phyloP scores from a whole-genome alignment of 2,329 filamentous ascomycete genomes.

The Sclerotinia subarctica region DNA sequence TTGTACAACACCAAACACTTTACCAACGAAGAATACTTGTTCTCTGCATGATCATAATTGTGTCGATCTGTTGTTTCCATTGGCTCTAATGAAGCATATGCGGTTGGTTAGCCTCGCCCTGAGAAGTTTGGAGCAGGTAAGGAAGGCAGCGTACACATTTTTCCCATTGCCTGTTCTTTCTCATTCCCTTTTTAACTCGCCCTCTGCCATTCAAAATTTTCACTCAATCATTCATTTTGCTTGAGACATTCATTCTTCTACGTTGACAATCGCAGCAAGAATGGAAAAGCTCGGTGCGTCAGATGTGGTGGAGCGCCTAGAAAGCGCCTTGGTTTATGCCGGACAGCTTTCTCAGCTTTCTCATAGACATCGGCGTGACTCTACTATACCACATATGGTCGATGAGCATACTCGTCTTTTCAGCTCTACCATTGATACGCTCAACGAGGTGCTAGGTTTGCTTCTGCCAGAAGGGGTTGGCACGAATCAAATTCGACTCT shows the following conservation, averaged over 20 bases:
- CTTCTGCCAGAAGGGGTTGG: slow-evolving; percentile 24
- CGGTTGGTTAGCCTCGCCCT: slow-evolving; percentile 12
- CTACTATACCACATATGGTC: slow-evolving; percentile 16
- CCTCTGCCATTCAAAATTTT: background rate
- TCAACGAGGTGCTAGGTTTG: slow-evolving; percentile 26
- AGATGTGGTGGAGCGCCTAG: slow-evolving; percentile 17
- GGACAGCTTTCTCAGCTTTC: slow-evolving; percentile 27
- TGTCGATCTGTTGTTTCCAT: background rate
- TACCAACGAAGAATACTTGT: background rate
- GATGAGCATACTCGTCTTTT: slow-evolving; percentile 27
- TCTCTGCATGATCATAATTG: background rate
- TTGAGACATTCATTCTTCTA: background rate
- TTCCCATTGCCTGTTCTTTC: background rate
- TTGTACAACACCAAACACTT: slow-evolving; percentile 11
- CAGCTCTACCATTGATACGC: slow-evolving; percentile 26
- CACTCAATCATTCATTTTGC: background rate
- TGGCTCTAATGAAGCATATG: slow-evolving; percentile 1
- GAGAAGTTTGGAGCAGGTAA: background rate
- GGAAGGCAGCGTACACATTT: background rate
- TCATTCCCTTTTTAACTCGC: background rate
- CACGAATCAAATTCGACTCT: slow-evolving; percentile 20
- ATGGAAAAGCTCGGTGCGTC: slow-evolving; percentile 23
- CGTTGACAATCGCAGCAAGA: background rate
- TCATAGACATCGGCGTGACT: slow-evolving; percentile 23
- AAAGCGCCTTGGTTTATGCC: slow-evolving; percentile 25